A percentile compares a stretch with the other conserved stretches of the same genome.
Conservation (phyloP, 2,329 filamentous ascomycete genomes). For the Xylaria sp. region DNA sequence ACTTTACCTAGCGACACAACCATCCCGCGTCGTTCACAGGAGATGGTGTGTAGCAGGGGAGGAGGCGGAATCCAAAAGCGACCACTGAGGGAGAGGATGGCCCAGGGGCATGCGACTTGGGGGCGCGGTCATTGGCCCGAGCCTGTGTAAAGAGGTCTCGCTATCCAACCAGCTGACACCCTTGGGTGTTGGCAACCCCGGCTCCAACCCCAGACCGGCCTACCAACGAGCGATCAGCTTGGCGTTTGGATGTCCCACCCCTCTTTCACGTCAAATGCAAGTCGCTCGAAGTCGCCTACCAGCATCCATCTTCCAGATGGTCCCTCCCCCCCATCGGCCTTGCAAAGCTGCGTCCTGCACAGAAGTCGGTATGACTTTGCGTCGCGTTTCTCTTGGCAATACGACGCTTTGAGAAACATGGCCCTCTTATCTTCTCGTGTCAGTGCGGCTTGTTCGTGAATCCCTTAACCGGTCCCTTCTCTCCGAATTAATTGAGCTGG, state of each 20-base stretch:
- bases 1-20: constrained; percentile 40
- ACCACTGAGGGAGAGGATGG: constrained; percentile 25
- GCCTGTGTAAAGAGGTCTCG: constrained; percentile 36
- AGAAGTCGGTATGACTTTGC: constrained; percentile 38
- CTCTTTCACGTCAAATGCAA: constrained; percentile 26
- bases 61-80: constrained; percentile 31
- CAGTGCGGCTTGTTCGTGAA: constrained; percentile 36
- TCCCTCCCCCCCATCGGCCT: constrained; percentile 22
- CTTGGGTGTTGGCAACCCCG: constrained; percentile 32
- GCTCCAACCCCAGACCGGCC: constrained; percentile 42
- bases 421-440: constrained; percentile 38
- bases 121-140: constrained; percentile 31
- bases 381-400: constrained; percentile 33
- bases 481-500: constrained; percentile 33
- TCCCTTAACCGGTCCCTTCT: constrained; percentile 27
- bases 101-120: constrained; percentile 24
- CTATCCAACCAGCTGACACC: constrained; percentile 47
- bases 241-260: constrained; percentile 26
- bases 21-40: constrained; percentile 32
- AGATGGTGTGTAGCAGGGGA: constrained; percentile 43
- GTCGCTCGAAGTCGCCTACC: constrained; percentile 35
- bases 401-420: constrained; percentile 19
- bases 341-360: constrained; percentile 23
- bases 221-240: constrained; percentile 46
- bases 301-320: constrained; percentile 17